These are phyloP conservation scores for Plasmopara viticola DNA, from an alignment of 352 stramenopile species.

Conservation along the genomic window DNA sequence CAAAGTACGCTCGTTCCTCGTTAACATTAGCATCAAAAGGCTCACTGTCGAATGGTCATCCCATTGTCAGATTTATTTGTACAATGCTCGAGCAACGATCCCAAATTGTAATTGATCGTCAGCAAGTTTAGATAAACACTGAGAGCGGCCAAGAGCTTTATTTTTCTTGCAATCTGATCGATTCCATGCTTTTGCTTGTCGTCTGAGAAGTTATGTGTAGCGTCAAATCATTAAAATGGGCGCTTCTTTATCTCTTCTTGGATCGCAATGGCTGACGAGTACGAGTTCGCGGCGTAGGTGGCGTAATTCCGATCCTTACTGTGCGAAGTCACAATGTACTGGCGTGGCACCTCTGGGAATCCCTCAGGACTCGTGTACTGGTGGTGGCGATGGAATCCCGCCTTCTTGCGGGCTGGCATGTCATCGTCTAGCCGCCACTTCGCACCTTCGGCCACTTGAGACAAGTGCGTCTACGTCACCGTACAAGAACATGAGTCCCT, in stretches of 20 bases:
- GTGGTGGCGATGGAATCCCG: constrained; percentile 53
- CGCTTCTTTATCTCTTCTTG: constrained; percentile 72
- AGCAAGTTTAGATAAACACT: background rate
- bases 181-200: no score
- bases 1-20: constrained; percentile 39
- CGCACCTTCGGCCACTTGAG: constrained; percentile 40
- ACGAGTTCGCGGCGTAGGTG: constrained; percentile 84
- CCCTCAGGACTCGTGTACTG: constrained; percentile 59
- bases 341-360: constrained; percentile 68
- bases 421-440: constrained; percentile 71
- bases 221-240: constrained; percentile 49
- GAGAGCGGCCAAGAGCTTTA: background rate
- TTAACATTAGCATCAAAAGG: background rate
- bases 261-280: constrained; percentile 77
- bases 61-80: constrained; percentile 50
- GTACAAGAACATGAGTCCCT: background rate
- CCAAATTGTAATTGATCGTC: constrained; percentile 5
- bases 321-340: constrained; percentile 69
- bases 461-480: constrained; percentile 39
- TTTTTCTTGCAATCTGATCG: constrained; percentile 1
- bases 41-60: background rate
- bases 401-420: constrained; percentile 38
- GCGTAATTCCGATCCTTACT: constrained; percentile 59
- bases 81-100: constrained; percentile 23
- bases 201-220: background rate